Conservation (phyloP, 208 protist species). For the Trichomonas tenax region DNA sequence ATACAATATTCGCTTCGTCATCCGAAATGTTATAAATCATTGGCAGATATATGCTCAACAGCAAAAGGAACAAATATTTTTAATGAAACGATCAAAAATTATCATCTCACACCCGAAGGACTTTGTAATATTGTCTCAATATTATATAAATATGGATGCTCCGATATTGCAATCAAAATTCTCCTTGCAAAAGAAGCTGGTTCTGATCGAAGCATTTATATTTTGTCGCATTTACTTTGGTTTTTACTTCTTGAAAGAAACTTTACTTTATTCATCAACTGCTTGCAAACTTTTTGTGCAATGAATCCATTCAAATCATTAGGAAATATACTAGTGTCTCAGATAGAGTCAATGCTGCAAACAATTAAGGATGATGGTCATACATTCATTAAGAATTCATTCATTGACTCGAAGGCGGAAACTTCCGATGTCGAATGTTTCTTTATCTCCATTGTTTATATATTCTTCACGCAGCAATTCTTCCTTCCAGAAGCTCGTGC, state of each 20-base stretch:
- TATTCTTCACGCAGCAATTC: background rate
- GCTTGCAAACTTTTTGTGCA: background rate
- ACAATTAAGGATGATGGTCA: background rate
- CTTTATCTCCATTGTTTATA: background rate
- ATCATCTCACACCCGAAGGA: background rate
- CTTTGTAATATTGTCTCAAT: background rate
- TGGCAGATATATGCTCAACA: background rate
- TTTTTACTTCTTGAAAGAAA: background rate
- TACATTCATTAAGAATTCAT: background rate
- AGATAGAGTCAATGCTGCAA: background rate
- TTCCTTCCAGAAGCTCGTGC: background rate
- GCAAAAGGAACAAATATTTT: background rate
- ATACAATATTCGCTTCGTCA: background rate
- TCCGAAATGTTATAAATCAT: background rate
- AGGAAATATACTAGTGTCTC: background rate
- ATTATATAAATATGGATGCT: background rate
- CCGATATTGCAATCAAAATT: background rate
- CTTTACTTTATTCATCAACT: background rate
- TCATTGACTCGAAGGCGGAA: background rate
- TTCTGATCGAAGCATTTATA: background rate
- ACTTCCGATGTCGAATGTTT: background rate
- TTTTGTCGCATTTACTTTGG: background rate
- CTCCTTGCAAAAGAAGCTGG: background rate
- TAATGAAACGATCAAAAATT: background rate
- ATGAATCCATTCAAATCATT: background rate